Percentiles rank a stretch among this genome's conserved stretches.
These are phyloP conservation scores for Chlorella variabilis DNA, from an alignment of 163 green algal species.

Conservation along the genomic window DNA sequence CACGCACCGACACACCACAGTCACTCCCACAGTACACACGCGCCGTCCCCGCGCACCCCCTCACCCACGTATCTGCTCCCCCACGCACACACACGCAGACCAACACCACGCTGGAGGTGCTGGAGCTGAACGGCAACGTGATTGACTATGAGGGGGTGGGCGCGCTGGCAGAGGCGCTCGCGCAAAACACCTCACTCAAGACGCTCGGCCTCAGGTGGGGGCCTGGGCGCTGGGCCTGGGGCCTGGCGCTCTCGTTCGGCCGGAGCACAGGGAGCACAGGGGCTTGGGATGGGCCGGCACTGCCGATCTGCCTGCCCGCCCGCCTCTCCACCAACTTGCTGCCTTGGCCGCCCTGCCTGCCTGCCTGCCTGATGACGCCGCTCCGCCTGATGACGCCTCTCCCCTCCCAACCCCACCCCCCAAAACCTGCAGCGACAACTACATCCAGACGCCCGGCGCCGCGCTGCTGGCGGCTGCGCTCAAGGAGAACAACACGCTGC, in stretches of 20 bases:
- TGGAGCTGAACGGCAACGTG: slow-evolving; percentile 94
- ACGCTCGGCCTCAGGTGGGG: slow-evolving; percentile 54
- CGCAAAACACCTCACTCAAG: slow-evolving; percentile 72
- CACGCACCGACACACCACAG: too few relatives aligned
- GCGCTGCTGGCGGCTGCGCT: slow-evolving; percentile 81
- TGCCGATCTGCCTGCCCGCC: too few relatives aligned
- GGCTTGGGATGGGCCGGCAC: background rate
- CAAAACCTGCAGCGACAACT: slow-evolving; percentile 85
- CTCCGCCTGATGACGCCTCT: background rate
- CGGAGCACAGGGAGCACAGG: background rate
- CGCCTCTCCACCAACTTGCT: too few relatives aligned
- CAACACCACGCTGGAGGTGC: slow-evolving; percentile 82
- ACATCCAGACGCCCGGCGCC: slow-evolving; percentile 66
- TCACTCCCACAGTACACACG: background rate
- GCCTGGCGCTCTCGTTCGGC: background rate
- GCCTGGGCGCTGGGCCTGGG: background rate
- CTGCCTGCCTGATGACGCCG: too few relatives aligned
- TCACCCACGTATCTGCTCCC: too few relatives aligned
- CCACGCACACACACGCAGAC: too few relatives aligned
- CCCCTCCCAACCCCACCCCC: background rate
- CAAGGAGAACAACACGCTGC: slow-evolving; percentile 78
- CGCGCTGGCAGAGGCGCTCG: slow-evolving; percentile 81
- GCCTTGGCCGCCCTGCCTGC: too few relatives aligned
- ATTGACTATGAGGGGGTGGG: slow-evolving; percentile 88
- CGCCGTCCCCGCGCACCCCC: background rate